Base-by-base conservation (phyloP, 2,329 filamentous ascomycete species). In the Thyridium curvatum region DNA sequence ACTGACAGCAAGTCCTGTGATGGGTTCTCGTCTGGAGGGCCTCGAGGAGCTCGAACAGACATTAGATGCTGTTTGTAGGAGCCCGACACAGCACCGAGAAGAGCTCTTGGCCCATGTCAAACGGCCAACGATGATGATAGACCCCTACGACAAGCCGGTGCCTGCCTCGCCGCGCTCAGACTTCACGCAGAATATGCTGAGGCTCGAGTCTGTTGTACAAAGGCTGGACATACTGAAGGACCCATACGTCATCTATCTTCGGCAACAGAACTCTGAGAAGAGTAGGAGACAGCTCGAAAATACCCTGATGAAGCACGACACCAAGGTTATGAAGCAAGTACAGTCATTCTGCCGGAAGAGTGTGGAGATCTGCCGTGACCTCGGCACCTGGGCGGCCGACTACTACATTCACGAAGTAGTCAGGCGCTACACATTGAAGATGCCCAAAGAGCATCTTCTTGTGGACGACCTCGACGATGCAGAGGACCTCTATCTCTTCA, bases 1-100 rank as follows among this genome's bases (percentile, higher is more conserved):
- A 0, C 66, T 95, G 17, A 90, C 84, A 7, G 89, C 89, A 1
- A 94, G 85, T 44, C 88, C 88, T 0, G 73, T 86, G 4, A 78
- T 83, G 46, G 76, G 69, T 40, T 77, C 73, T 2, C 72, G 71
- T 13, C 55, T 70, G 2, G 60, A 65, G 2, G 72, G 72, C 29
- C 65, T 91, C 12, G 62, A 74, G 57, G 54, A 58, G 4, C 71
- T 94, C 7, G 88, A 94, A 54, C 46, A 56, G 3, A 86, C 84
- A 31, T 64, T 95, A 32, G 72, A 89, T 54, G 76, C 86, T 1
- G 66, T 76, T 26, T 85, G 82, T 46, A 74, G 72, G 43, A 82
- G 82, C 1, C 89, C 89, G 0, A 82, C 74, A 3, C 51, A 72
- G 2, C 77, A 90, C 52, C 73, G 84, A 2, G 72, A 76, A 12